Conservation (phyloP, 495 filamentous ascomycete genomes). For the Penicillium chermesinum region DNA sequence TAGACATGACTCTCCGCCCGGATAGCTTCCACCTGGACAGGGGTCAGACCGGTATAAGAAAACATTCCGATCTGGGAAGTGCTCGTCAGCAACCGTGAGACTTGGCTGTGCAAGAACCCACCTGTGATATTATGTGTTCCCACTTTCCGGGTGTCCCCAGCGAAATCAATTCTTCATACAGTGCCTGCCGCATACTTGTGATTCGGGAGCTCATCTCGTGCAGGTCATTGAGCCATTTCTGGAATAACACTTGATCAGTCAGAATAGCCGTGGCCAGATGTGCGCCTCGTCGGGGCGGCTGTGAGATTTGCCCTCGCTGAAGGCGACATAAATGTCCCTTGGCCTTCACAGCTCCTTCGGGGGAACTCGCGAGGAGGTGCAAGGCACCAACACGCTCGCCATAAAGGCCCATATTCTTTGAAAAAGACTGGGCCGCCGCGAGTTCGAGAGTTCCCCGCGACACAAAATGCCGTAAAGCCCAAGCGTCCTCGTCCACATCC, state of each 20-base stretch:
- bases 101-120: too few relatives aligned
- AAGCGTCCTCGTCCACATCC: slow-evolving; percentile 3
- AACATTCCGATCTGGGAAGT: slow-evolving; percentile 9
- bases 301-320: slow-evolving; percentile 5
- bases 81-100: too few relatives aligned
- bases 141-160: slow-evolving; percentile 7
- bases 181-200: slow-evolving; percentile 2
- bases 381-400: slow-evolving; percentile 4
- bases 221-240: slow-evolving; percentile 1
- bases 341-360: slow-evolving; percentile 1
- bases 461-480: slow-evolving; percentile 2
- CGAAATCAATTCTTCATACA: slow-evolving; percentile 2
- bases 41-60: too few relatives aligned
- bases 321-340: slow-evolving; percentile 1
- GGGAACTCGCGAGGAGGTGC: slow-evolving; percentile 1
- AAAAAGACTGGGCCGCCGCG: slow-evolving; percentile 1
- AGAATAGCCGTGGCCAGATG: not conserved
- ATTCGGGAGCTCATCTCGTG: slow-evolving; percentile 5
- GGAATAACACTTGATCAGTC: slow-evolving; percentile 1
- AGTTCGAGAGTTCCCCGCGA: slow-evolving; percentile 1
- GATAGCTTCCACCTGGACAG: slow-evolving; percentile 1
- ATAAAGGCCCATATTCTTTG: slow-evolving; percentile 2
- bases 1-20: slow-evolving; percentile 3
- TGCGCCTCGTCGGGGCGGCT: slow-evolving; percentile 3
- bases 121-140: slow-evolving; percentile 4